phyloP scores from a whole-genome alignment of 2,329 filamentous ascomycete genomes.

The Emergomyces pasteurianus region DNA sequence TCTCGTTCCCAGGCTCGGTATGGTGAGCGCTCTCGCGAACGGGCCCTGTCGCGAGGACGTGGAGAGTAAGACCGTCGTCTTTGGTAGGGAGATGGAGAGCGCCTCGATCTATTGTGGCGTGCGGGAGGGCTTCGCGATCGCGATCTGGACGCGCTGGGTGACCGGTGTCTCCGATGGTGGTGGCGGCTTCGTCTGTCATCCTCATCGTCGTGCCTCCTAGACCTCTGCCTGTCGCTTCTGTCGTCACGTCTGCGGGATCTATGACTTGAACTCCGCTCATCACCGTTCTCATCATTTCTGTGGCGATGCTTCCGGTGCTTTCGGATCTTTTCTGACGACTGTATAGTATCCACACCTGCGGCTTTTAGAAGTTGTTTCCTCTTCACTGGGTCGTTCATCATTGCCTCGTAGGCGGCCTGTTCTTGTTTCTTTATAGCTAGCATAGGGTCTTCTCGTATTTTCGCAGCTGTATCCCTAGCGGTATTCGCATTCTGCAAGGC shows the following conservation, averaged over 20 bases:
- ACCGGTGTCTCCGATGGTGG: conserved; percentile 37
- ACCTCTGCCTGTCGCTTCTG: conserved; percentile 12
- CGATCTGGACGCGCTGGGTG: conserved; percentile 28
- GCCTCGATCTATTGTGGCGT: conserved; percentile 11
- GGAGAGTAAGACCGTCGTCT: conserved; percentile 15
- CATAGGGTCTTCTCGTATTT: conserved; percentile 83
- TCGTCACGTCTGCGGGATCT: conserved; percentile 10
- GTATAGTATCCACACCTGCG: conserved; percentile 24
- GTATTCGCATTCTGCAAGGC: conserved; percentile 55
- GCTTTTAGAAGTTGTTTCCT: conserved; percentile 53
- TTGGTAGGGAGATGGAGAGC: conserved; percentile 13
- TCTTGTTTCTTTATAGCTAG: conserved; percentile 89
- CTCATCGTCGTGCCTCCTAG: conserved; percentile 17
- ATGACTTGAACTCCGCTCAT: conserved; percentile 13
- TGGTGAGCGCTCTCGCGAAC: conserved; percentile 26
- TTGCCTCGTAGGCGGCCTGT: conserved; percentile 59
- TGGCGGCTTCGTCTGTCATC: conserved; percentile 23
- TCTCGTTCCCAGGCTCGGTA: conserved; percentile 23
- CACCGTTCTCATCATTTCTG: conserved; percentile 18
- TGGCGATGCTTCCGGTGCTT: conserved; percentile 31
- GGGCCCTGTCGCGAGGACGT: conserved; percentile 7
- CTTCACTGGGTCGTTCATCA: conserved; percentile 35
- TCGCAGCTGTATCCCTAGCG: conserved; percentile 66
- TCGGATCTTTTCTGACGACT: conserved; percentile 34
- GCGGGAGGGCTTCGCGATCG: conserved; percentile 28